phyloP scores from a whole-genome alignment of 176 grass and related monocot genomes.

The Carex littledalei region DNA sequence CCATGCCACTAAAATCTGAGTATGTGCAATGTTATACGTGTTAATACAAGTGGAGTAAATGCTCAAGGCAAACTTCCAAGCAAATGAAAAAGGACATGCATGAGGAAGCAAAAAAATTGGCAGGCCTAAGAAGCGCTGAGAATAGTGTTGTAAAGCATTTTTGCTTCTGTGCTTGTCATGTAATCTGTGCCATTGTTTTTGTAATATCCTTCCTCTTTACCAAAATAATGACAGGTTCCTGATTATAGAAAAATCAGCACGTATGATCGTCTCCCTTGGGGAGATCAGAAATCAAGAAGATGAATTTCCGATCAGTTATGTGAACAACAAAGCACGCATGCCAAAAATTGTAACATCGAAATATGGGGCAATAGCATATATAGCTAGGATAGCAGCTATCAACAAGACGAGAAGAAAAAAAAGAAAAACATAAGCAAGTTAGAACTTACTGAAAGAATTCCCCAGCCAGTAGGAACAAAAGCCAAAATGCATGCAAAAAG shows the following conservation, averaged over 20 bases:
- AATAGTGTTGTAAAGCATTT: neutral
- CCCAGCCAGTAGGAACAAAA: conserved; percentile 93
- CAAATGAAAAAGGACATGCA: neutral
- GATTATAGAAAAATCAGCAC: neutral
- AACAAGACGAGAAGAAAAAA: conserved; percentile 29
- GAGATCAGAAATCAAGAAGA: neutral
- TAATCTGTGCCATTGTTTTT: neutral
- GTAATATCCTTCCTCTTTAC: neutral
- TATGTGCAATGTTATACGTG: conserved; percentile 7
- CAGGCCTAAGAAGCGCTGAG: neutral
- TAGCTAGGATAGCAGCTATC: conserved; percentile 20
- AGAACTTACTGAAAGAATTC: conserved; percentile 60
- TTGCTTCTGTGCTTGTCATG: neutral
- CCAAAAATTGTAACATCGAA: neutral
- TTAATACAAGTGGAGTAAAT: neutral
- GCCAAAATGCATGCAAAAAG: conserved; percentile 73
- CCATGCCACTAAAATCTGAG: conserved; percentile 82
- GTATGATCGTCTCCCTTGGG: neutral
- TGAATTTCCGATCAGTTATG: neutral
- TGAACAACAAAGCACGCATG: neutral
- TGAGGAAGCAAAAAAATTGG: neutral
- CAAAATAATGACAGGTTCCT: neutral
- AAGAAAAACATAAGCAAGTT: conserved; percentile 44
- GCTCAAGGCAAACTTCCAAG: neutral
- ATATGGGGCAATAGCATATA: neutral